These are phyloP conservation scores for Yamagishiella unicocca DNA, from an alignment of 139 green algal species.

Conservation along the genomic window DNA sequence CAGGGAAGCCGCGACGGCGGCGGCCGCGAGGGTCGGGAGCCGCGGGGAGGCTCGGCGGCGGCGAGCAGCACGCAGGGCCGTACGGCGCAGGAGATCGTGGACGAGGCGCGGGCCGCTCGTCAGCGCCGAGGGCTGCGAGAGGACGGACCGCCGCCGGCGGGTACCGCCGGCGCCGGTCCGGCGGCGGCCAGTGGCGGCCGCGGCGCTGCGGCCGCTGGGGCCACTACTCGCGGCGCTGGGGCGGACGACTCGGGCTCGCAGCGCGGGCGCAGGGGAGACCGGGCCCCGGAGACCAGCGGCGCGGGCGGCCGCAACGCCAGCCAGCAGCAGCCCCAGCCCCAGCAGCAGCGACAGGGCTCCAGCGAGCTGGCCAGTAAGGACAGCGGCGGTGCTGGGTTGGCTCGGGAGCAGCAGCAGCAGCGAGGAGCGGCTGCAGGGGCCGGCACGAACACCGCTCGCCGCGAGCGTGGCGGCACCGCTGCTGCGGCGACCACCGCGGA, in stretches of 20 bases:
- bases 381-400: background rate
- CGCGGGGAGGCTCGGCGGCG: background rate
- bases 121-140: background rate
- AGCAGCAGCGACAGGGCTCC: background rate
- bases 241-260: background rate
- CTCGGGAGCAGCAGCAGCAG: background rate
- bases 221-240: background rate
- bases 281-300: too few relatives aligned
- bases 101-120: constrained; percentile 20
- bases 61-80: background rate
- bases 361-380: background rate
- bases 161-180: background rate
- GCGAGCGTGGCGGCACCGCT: background rate
- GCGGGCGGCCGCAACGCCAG: background rate
- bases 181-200: background rate
- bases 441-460: background rate
- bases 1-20: background rate
- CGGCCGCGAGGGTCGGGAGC: background rate
- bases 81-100: constrained; percentile 37
- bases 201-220: background rate
- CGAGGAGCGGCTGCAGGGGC: too few relatives aligned
- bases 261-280: background rate
- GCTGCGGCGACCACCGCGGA: background rate
- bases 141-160: background rate
- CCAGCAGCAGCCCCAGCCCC: background rate